Evolutionary conservation across 2,329 filamentous ascomycete species (phyloP), one percentile per base, ranked within the genome.

Genomic region (Neopestalotiopsis clavispora): DNA sequence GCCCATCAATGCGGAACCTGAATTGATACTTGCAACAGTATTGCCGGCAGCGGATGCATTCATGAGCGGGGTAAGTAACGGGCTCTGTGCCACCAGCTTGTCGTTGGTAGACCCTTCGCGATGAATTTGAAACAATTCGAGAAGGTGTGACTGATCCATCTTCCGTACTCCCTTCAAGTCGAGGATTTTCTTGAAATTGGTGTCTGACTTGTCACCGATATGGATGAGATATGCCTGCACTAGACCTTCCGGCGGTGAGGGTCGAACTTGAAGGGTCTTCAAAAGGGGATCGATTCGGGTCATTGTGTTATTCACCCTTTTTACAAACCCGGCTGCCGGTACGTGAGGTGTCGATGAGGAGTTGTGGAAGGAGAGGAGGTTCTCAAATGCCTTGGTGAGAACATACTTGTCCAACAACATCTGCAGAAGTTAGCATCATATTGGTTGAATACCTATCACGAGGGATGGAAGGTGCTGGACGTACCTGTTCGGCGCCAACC

Each of bases 201-300:
- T 89, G 78, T 98, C 96, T 72, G 92, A 97, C 68, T 93, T 91
- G 84, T 99, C 96, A 73, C 90, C 94, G 72, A 99, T 96, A 82
- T 98, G 96, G 80, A 98, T 97, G 42, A 99, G 90, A 79, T 99
- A 99, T 42, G 96, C 96, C 82, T 98, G 95, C 0, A 99, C 95
- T 3, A 99, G 89, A 1, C 94, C 95, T 83, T 99, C 96, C 0
- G 95, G 93, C 0, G 96, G 96, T 4, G 92, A 93, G 2, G 95
- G 90, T 34, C 94, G 94, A 62, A 99, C 95, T 84, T 99, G 96
- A 3, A 99, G 88, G 2, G 96, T 98, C 82, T 99, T 99, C 75
- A 99, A 91, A 28, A 99, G 88, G 0, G 94, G 93, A 76, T 98
- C 95, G 72, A 98, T 91, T 73, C 94, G 94, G 69, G 90, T 90